Percentiles rank a stretch among this genome's conserved stretches.
Evolutionary conservation across 2,329 filamentous ascomycete species (phyloP).

Genomic region (Sporothrix pseudoabietina): DNA sequence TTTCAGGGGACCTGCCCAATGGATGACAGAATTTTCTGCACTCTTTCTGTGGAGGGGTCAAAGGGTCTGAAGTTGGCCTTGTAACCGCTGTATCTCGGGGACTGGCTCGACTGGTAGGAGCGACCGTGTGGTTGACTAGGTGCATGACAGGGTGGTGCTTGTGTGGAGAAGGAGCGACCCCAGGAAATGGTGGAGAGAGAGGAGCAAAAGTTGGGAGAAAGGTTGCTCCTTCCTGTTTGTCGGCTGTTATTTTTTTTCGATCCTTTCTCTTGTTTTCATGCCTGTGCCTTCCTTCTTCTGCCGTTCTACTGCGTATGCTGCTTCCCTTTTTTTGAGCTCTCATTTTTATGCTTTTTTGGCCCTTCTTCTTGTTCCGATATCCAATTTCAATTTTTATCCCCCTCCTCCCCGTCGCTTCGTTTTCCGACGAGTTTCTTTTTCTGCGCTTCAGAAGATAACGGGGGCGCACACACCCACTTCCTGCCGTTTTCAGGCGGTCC

Average conservation of each 20-base stretch:
- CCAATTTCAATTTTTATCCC: not conserved
- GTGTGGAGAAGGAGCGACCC: slow-evolving; percentile 9
- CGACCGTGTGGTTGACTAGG: not conserved
- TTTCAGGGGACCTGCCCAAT: not conserved
- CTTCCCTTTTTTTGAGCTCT: not conserved
- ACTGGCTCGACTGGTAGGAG: not conserved
- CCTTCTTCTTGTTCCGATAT: not conserved
- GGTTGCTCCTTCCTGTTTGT: slow-evolving; percentile 1
- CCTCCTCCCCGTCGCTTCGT: not conserved
- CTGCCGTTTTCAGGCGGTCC: not conserved
- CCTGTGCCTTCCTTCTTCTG: slow-evolving; percentile 7
- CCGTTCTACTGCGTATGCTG: not conserved
- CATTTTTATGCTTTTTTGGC: not conserved
- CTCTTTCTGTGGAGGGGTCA: not conserved
- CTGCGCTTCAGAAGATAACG: not conserved
- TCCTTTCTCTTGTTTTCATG: not conserved
- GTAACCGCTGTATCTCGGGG: slow-evolving; percentile 18
- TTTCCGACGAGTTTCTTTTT: not conserved
- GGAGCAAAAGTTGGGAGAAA: not conserved
- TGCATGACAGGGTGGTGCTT: not conserved
- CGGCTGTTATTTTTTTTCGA: not conserved
- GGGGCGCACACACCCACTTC: not conserved
- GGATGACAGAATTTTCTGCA: not conserved
- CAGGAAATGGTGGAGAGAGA: slow-evolving; percentile 15
- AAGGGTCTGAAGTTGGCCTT: not conserved